Base-by-base conservation (phyloP, 2,329 filamentous ascomycete species). In the Coniochaeta ligniaria region DNA sequence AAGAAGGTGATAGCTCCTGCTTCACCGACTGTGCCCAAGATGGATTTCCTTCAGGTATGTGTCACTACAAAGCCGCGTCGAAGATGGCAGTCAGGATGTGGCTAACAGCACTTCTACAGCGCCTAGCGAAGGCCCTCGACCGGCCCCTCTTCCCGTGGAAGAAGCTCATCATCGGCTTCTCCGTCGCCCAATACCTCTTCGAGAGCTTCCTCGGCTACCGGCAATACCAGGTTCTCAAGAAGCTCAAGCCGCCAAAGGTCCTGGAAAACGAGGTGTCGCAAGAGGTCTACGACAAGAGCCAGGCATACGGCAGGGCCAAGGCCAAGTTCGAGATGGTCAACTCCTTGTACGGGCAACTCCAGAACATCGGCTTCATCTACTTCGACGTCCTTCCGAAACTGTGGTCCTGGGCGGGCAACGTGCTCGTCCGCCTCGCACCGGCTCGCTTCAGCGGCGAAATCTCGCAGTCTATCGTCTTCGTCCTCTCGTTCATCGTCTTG, bases 111-210 rank as follows among this genome's bases (percentile, higher is more conserved):
- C 60, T 38, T 57, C 56, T 60, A 35, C 71, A 88, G 85, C 83
- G 84, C 80, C 87, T 98, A 67, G 91, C 92, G 72, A 86, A 85
- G 75, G 87, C 90, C 75, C 88, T 98, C 70, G 95, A 99, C 80
- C 87, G 91, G 71, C 93, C 94, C 61, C 81, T 91, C 71, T 96
- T 98, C 79, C 94, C 95, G 60, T 99, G 95, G 95, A 99, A 97
- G 85, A 90, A 87, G 74, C 86, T 99, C 69, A 93, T 99, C 70
- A 84, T 98, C 68, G 91, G 92, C 70, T 99, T 99, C 79, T 96
- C 92, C 33, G 74, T 98, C 69, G 92, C 90, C 63, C 92, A 99
- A 73, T 98, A 91, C 74, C 78, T 92, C 60, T 88, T 99, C 71
- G 95, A 99, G 75, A 87, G 91, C 52, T 91, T 94, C 77, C 86